Percentiles rank a stretch among this genome's conserved stretches.
phyloP scores from a whole-genome alignment of 768 basidiomycete genomes.

The Gelatoporia subvermispora region DNA sequence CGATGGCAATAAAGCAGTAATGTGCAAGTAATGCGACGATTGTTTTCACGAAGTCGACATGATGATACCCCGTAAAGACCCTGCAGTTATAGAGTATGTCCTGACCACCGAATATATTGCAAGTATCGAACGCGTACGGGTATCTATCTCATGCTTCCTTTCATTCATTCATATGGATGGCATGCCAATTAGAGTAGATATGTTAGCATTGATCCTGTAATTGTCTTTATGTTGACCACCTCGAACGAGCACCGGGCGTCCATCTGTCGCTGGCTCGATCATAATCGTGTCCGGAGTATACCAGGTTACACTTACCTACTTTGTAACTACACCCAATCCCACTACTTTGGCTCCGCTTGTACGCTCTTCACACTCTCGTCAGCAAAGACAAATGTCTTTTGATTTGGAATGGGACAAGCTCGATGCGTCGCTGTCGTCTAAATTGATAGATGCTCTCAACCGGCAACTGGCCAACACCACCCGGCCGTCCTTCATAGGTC shows the following conservation, averaged over 20 bases:
- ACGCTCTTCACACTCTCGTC: no score
- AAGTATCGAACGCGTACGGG: slow-evolving; percentile 6
- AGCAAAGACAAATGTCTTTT: slow-evolving; percentile 65
- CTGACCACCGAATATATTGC: slow-evolving; percentile 1
- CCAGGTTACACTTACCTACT: no score
- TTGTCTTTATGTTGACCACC: no score
- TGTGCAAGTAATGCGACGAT: slow-evolving; percentile 12
- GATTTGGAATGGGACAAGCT: slow-evolving; percentile 92
- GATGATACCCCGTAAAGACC: slow-evolving; percentile 14
- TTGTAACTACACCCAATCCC: no score
- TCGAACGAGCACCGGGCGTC: no score
- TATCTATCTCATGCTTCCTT: slow-evolving; percentile 7
- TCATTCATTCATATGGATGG: slow-evolving; percentile 7
- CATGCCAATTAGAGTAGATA: slow-evolving; percentile 13
- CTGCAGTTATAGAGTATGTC: slow-evolving; percentile 12
- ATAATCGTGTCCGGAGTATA: no score
- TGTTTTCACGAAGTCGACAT: slow-evolving; percentile 12
- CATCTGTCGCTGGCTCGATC: no score
- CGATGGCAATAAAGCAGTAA: slow-evolving; percentile 13
- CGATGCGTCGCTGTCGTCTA: slow-evolving; percentile 62
- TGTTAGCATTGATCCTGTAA: not conserved
- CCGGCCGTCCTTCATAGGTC: slow-evolving; percentile 93
- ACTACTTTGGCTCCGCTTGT: no score
- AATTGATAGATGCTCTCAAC: slow-evolving; percentile 74
- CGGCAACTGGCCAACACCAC: slow-evolving; percentile 62